A percentile compares a stretch with the other conserved stretches of the same genome.
Conservation (phyloP, 2,329 filamentous ascomycete species). For the Claviceps lovelessii region DNA sequence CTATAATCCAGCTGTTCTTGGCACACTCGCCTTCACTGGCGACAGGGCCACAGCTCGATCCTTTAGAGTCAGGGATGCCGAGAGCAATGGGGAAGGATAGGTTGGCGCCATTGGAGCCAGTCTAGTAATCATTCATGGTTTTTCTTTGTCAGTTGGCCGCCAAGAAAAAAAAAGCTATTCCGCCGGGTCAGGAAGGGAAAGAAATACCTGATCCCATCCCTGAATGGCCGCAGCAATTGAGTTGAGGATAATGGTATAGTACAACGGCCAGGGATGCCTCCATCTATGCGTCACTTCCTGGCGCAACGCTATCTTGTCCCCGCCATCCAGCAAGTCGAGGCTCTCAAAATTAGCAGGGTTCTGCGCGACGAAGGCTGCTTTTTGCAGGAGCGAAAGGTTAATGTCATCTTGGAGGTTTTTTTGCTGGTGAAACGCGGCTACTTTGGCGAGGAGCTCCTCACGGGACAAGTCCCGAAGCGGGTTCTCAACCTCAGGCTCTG, state of each 20-base stretch:
- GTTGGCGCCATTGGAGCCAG: slow-evolving; percentile 33
- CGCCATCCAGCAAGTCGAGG: slow-evolving; percentile 15
- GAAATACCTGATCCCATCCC: slow-evolving; percentile 25
- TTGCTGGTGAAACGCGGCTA: slow-evolving; percentile 37
- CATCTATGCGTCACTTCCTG: slow-evolving; percentile 45
- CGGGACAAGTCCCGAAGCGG: slow-evolving; percentile 36
- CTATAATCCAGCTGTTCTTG: slow-evolving; percentile 45
- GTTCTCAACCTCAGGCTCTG: slow-evolving; percentile 25
- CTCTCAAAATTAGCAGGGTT: slow-evolving; percentile 19
- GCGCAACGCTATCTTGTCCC: slow-evolving; percentile 25
- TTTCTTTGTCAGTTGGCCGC: neutral
- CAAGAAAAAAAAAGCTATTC: neutral
- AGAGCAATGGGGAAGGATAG: slow-evolving; percentile 29
- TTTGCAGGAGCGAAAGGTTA: slow-evolving; percentile 23
- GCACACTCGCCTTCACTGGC: slow-evolving; percentile 22
- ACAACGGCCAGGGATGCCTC: slow-evolving; percentile 35
- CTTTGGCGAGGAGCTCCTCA: slow-evolving; percentile 36
- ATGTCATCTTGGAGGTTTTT: slow-evolving; percentile 31
- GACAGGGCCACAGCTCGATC: slow-evolving; percentile 17
- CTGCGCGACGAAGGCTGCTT: slow-evolving; percentile 23
- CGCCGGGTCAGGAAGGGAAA: neutral
- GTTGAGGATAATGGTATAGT: slow-evolving; percentile 35
- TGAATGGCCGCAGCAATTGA: slow-evolving; percentile 41
- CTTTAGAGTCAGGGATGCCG: slow-evolving; percentile 24
- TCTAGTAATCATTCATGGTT: slow-evolving; percentile 12